These are phyloP conservation scores for Leccinellum luteum DNA, from an alignment of 768 basidiomycete species.

Conservation along the genomic window DNA sequence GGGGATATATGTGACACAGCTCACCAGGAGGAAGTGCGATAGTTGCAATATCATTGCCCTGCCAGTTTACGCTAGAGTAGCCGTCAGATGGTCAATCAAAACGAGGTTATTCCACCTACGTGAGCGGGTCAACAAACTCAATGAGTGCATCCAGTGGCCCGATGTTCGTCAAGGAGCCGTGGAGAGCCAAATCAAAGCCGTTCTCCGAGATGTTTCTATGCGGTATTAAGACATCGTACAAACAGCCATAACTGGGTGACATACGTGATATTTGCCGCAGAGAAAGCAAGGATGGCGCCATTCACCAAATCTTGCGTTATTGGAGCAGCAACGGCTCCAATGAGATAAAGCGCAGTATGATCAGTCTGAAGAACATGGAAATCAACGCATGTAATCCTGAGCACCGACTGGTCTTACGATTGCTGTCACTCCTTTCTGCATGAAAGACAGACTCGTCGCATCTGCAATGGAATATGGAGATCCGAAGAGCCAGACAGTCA, in stretches of 20 bases:
- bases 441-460: slow-evolving; percentile 54
- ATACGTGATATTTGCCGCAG: slow-evolving; percentile 56
- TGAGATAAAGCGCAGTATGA: slow-evolving; percentile 58
- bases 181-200: slow-evolving; percentile 61
- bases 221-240: slow-evolving; percentile 52
- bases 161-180: slow-evolving; percentile 56
- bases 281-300: slow-evolving; percentile 51
- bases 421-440: slow-evolving; percentile 54
- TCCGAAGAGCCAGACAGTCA: neutral
- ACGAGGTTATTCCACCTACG: slow-evolving; percentile 35
- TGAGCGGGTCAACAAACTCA: slow-evolving; percentile 60
- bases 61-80: slow-evolving; percentile 52
- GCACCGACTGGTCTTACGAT: slow-evolving; percentile 36
- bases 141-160: slow-evolving; percentile 72
- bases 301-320: slow-evolving; percentile 65
- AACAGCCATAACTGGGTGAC: slow-evolving; percentile 7
- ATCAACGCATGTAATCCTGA: slow-evolving; percentile 2
- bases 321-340: slow-evolving; percentile 69
- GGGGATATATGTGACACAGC: slow-evolving; percentile 3
- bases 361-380: slow-evolving; percentile 45
- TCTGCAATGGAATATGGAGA: slow-evolving; percentile 36
- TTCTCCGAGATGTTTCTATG: slow-evolving; percentile 52
- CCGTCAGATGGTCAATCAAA: neutral
- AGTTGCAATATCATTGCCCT: slow-evolving; percentile 59
- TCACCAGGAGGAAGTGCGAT: slow-evolving; percentile 60